phyloP scores from a whole-genome alignment of 2,329 filamentous ascomycete species.

The Ophiosphaerella korrae region DNA sequence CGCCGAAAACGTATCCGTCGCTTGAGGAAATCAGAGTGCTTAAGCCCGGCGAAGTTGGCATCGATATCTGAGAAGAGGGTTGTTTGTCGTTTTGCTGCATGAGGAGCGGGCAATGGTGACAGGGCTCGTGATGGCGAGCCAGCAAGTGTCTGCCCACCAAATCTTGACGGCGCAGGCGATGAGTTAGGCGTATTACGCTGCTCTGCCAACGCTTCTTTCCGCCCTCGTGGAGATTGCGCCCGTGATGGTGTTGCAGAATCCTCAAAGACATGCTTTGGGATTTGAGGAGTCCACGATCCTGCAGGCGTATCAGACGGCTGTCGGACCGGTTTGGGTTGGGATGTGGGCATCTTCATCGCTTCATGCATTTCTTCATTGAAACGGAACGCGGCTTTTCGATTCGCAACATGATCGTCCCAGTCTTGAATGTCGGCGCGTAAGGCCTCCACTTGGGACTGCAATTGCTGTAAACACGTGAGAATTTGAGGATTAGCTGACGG shows the following conservation, averaged over 20 bases:
- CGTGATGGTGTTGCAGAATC: slow-evolving; percentile 38
- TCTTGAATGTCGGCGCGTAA: slow-evolving; percentile 53
- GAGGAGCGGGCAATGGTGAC: slow-evolving; percentile 37
- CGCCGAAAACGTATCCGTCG: slow-evolving; percentile 43
- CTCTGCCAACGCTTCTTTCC: slow-evolving; percentile 39
- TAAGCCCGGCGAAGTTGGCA: slow-evolving; percentile 36
- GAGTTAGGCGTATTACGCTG: slow-evolving; percentile 22
- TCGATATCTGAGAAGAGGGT: slow-evolving; percentile 44
- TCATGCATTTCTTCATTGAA: slow-evolving; percentile 53
- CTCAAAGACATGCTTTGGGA: slow-evolving; percentile 43
- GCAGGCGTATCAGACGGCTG: slow-evolving; percentile 32
- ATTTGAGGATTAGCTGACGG: slow-evolving; percentile 47
- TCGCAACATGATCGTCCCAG: slow-evolving; percentile 55
- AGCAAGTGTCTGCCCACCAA: slow-evolving; percentile 34
- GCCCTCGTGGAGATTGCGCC: slow-evolving; percentile 42
- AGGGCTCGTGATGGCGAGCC: slow-evolving; percentile 35
- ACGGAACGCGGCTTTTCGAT: slow-evolving; percentile 56
- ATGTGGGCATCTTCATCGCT: slow-evolving; percentile 40
- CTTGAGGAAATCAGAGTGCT: slow-evolving; percentile 41
- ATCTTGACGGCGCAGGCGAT: slow-evolving; percentile 32
- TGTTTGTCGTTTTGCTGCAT: slow-evolving; percentile 34
- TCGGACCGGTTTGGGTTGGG: slow-evolving; percentile 30
- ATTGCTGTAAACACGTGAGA: slow-evolving; percentile 48
- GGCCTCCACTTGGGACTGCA: slow-evolving; percentile 50
- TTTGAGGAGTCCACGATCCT: slow-evolving; percentile 44